Evolutionary conservation across 2,329 filamentous ascomycete genomes (phyloP), one percentile per base, ranked within the genome.

Genomic region (Calonectria pteridis): DNA sequence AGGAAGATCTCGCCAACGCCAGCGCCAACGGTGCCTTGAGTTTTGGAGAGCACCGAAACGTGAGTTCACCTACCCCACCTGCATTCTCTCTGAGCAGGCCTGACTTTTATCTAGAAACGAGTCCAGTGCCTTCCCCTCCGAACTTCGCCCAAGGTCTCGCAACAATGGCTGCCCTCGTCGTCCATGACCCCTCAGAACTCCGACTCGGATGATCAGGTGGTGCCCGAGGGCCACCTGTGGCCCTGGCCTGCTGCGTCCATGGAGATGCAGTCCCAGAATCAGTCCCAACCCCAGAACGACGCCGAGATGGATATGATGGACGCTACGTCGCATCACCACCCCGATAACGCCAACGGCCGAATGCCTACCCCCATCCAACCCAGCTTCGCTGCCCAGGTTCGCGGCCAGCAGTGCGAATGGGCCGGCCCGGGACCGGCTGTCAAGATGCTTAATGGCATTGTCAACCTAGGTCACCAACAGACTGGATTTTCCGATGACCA

Each of bases 281-380:
- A 75, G 16, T 40, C 71, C 11, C 74, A 78, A 23, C 73, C 77
- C 35, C 74, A 78, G 26, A 75, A 78, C 33, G 81, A 89, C 72
- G 80, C 84, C 53, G 89, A 90, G 72, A 87, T 88, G 82, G 87
- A 91, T 73, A 89, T 90, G 89, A 85, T 85, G 78, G 85, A 88
- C 69, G 85, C 88, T 72, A 81, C 79, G 20, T 78, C 77, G 9
- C 79, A 73, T 14, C 76, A 76, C 11, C 63, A 78, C 33, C 73
- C 74, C 69, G 79, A 77, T 62, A 76, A 77, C 23, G 66, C 84
- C 58, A 84, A 84, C 26, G 86, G 86, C 71, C 89, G 90, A 62
- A 88, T 91, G 82, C 90, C 90, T 3, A 91, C 90, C 2, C 90
- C 90, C 2, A 91, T 91, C n/a, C 88, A 91, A 76, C 88, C 88